phyloP scores from a whole-genome alignment of 169 alveolate species.

The Eimeria tenella region DNA sequence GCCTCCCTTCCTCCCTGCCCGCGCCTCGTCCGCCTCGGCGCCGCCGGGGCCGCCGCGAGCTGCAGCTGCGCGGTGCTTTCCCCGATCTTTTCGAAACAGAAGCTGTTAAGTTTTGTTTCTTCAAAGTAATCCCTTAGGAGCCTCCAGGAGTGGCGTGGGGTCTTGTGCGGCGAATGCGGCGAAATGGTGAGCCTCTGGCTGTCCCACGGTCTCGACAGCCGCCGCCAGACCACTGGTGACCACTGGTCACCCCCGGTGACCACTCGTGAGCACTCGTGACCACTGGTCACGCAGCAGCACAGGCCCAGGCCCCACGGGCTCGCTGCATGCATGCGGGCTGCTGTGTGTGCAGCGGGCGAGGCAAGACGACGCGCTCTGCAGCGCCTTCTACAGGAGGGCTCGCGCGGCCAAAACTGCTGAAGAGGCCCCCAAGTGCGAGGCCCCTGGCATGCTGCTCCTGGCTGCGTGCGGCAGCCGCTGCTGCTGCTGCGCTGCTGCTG shows the following conservation, averaged over 20 bases:
- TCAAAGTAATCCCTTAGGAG: too few relatives aligned
- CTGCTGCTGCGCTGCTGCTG: too few relatives aligned
- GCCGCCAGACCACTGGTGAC: too few relatives aligned
- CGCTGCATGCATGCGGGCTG: neutral
- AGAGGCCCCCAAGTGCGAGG: neutral
- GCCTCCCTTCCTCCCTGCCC: neutral
- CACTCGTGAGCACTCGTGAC: too few relatives aligned
- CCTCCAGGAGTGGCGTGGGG: neutral
- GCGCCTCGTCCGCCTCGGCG: neutral
- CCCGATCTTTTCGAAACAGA: neutral
- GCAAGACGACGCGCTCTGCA: slow-evolving; percentile 46
- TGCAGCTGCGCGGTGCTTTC: neutral
- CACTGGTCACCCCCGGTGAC: too few relatives aligned
- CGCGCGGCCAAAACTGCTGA: slow-evolving; percentile 18
- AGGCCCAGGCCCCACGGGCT: too few relatives aligned
- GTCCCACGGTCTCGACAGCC: too few relatives aligned
- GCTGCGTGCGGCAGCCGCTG: too few relatives aligned
- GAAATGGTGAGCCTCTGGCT: neutral
- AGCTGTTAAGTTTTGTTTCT: neutral
- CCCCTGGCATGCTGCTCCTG: too few relatives aligned
- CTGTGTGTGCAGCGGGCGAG: slow-evolving; percentile 21
- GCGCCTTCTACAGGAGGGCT: slow-evolving; percentile 61
- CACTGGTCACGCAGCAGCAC: too few relatives aligned
- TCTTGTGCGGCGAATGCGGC: neutral
- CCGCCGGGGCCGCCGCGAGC: slow-evolving; percentile 1